Base-by-base conservation (phyloP, 306 rosid genomes). In the Dalbergia cultrata region DNA sequence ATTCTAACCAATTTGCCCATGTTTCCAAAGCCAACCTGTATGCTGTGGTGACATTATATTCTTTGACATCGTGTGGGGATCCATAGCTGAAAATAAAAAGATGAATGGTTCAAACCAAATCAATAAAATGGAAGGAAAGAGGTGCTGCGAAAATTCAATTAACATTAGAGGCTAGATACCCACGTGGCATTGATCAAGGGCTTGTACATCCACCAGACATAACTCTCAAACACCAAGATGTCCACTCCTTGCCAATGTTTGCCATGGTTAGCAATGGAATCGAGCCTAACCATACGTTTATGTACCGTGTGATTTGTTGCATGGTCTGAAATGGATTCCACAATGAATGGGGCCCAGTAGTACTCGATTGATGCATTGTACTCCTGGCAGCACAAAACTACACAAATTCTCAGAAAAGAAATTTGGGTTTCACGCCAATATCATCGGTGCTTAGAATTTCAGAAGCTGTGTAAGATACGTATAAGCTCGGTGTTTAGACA, bases 261-360 rank as follows among this genome's bases (percentile, higher is more conserved):
- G 41, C 97, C 96, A 77, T 95, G 99, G 43, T 85, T 89, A 13
- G 86, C 87, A 72, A 95, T 91, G 33, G 97, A 84, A 79, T 93
- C 97, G 0, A 93, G 94, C 80, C 75, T 91, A 18, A 95, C 97
- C 83, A 90, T 79, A 72, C 97, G 74, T 80, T 91, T 91, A 39
- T 78, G 82, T 11, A 93, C 97, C 0, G 97, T 95, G 18, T 90
- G 98, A 49, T 95, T 93, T 66, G 97, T 95, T 62, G 94, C 96
- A 73, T 93, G 98, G 80, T 95, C 96, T 41, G 98, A 95, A 64
- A 91, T 93, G 0, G 98, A 95, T 87, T 95, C 96, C 52, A 95
- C 96, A 0, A 93, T 84, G 84, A 95, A 93, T 8, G 97, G 98
- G 26, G 98, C 94, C 98, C 99, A 93, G 63, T 95, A 93, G 80